phyloP scores from a whole-genome alignment of 2,329 filamentous ascomycete species.

The Aspergillus niger region DNA sequence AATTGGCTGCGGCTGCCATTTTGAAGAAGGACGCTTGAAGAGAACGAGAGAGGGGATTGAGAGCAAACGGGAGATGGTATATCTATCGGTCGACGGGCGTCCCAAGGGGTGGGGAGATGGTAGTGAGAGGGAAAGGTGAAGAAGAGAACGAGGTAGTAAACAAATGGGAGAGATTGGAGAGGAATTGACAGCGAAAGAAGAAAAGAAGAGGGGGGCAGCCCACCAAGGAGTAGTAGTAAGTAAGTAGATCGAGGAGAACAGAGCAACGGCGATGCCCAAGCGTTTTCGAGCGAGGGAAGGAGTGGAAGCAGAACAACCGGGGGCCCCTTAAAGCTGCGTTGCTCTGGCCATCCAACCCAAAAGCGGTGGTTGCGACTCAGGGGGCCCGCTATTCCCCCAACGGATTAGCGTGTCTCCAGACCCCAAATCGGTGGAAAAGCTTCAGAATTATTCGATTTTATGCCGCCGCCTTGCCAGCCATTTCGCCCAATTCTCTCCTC shows the following conservation, averaged over 20 bases:
- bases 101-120: neutral
- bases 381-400: slow-evolving; percentile 36
- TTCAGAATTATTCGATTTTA: slow-evolving; percentile 22
- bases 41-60: slow-evolving; percentile 17
- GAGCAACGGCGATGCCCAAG: neutral
- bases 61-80: slow-evolving; percentile 5
- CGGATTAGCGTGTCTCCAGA: slow-evolving; percentile 35
- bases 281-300: neutral
- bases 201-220: neutral
- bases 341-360: slow-evolving; percentile 5
- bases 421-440: slow-evolving; percentile 25
- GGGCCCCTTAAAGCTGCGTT: slow-evolving; percentile 1
- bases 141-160: slow-evolving; percentile 12
- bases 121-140: slow-evolving; percentile 14
- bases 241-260: neutral
- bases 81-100: neutral
- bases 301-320: neutral
- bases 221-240: neutral
- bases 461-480: slow-evolving; percentile 4
- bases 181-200: neutral
- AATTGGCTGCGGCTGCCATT: slow-evolving; percentile 69
- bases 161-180: slow-evolving; percentile 12
- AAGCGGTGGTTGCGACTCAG: slow-evolving; percentile 37
- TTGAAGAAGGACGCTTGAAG: slow-evolving; percentile 43
- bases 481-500: neutral